Evolutionary conservation across 805 yeast genomes (phyloP).

Genomic region (Blastobotrys terrestris): DNA sequence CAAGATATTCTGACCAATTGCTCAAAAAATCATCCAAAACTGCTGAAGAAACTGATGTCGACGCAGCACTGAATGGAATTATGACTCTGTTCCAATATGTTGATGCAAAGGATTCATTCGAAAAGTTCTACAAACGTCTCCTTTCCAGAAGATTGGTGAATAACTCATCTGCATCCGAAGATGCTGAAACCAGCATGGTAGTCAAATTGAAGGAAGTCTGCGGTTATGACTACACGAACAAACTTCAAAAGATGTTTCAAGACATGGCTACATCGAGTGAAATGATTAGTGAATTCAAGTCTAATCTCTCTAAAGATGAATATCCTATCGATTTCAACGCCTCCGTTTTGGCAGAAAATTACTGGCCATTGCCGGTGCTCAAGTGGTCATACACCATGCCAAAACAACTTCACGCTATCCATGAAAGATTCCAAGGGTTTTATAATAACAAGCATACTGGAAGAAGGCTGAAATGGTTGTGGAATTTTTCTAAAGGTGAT

Average conservation of each 20-base stretch:
- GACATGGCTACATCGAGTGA: slow-evolving; percentile 84
- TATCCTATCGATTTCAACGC: slow-evolving; percentile 54
- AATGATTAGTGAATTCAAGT: slow-evolving; percentile 53
- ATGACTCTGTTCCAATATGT: slow-evolving; percentile 82
- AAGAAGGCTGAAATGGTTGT: slow-evolving; percentile 87
- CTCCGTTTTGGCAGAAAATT: slow-evolving; percentile 74
- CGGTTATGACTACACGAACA: slow-evolving; percentile 86
- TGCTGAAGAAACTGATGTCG: slow-evolving; percentile 63
- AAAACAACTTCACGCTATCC: slow-evolving; percentile 53
- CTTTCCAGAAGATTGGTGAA: slow-evolving; percentile 85
- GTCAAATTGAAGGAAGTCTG: slow-evolving; percentile 83
- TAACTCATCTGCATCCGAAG: slow-evolving; percentile 79
- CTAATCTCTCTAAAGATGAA: slow-evolving; percentile 34
- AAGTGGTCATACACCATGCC: slow-evolving; percentile 58
- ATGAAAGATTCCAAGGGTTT: slow-evolving; percentile 58
- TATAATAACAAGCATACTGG: slow-evolving; percentile 78
- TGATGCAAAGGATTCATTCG: slow-evolving; percentile 93
- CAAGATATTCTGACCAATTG: slow-evolving; percentile 79
- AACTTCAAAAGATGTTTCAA: slow-evolving; percentile 92
- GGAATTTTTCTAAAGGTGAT: slow-evolving; percentile 93
- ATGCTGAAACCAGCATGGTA: slow-evolving; percentile 75
- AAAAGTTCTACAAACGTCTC: slow-evolving; percentile 82
- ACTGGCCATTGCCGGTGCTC: slow-evolving; percentile 71
- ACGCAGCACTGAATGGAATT: slow-evolving; percentile 65
- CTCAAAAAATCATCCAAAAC: slow-evolving; percentile 71